A percentile compares a stretch with the other conserved stretches of the same genome.
These are phyloP conservation scores for rapeseed (Brassica napus) DNA, from an alignment of 345 rosid species.

Conservation along the genomic window DNA sequence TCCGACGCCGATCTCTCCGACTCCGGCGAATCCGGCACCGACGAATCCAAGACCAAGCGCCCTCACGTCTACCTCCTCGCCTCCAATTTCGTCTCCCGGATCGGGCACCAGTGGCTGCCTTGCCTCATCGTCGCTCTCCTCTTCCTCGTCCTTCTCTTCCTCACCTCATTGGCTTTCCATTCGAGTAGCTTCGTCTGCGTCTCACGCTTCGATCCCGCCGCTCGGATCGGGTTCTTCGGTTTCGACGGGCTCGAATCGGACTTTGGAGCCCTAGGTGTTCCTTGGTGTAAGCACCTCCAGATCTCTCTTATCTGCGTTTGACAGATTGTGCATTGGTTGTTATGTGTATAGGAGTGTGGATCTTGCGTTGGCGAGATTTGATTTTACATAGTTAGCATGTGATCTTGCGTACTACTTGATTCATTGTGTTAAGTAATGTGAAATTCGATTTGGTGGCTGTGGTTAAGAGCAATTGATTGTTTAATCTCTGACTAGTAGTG, in stretches of 20 bases:
- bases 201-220: conserved; percentile 64
- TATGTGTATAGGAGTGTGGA: neutral
- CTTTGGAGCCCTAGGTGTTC: conserved; percentile 96
- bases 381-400: neutral
- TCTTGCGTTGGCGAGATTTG: conserved; percentile 17
- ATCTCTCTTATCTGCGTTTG: conserved; percentile 4
- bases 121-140: conserved; percentile 49
- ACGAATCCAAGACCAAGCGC: conserved; percentile 69
- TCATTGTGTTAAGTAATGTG: neutral
- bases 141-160: conserved; percentile 42
- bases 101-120: conserved; percentile 51
- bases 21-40: conserved; percentile 39
- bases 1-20: conserved; percentile 45
- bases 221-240: conserved; percentile 74
- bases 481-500: conserved; percentile 3
- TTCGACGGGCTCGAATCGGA: conserved; percentile 83
- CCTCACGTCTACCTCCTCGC: conserved; percentile 53
- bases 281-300: conserved; percentile 86
- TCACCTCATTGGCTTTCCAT: conserved; percentile 44
- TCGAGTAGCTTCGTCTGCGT: conserved; percentile 70
- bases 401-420: neutral
- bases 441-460: conserved; percentile 13
- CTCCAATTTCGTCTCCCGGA: conserved; percentile 52
- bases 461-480: neutral
- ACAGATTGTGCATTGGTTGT: neutral